Evolutionary conservation across 257 asterid genomes (phyloP), one percentile per base, ranked within the genome.

Genomic region (Plectranthus barbatus): DNA sequence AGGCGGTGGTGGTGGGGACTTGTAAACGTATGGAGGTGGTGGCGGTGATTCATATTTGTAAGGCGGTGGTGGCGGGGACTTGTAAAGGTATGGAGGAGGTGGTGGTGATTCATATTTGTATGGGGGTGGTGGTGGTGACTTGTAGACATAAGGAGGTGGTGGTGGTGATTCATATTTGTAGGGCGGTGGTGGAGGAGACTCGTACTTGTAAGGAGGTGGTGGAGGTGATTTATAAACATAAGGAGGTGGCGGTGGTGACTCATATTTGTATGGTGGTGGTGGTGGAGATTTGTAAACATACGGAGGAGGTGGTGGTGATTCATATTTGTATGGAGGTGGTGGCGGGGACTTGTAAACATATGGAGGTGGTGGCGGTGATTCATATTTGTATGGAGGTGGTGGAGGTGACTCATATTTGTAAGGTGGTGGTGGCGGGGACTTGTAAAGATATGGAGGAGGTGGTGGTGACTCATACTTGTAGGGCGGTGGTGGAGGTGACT

Each of bases 281-380:
- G 50, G 64, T 0, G 64, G 39, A 7, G 19, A 58, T 0, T 10
- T 12, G 20, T 58, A 58, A 0, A n/a, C n/a, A n/a, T n/a, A n/a
- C n/a, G 64, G 64, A 1, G 64, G 64, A 7, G 64, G 64, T 20
- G 64, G 64, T 0, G 64, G 69, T 0, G 68, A 62, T 12, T 18
- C 7, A 3, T 60, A 60, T 0, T 13, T 12, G 23, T 62, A 62
- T 0, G 67, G 67, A 0, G 67, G 67, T 0, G 67, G 67, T 5
- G 67, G 67, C 0, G 67, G 62, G 0, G 62, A 61, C 3, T 61
- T 5, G 2, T 61, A 61, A 1, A 4, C 3, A 13, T 61, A 44
- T 0, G 67, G 67, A 1, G 74, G 68, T 0, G 68, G 74, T 0
- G 74, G 74, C 0, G 74, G 73, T 1, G 73, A 68, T 5, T 59